These are phyloP conservation scores for Cadophora luteo-olivacea DNA, from an alignment of 2,329 filamentous ascomycete genomes.

Conservation along the genomic window DNA sequence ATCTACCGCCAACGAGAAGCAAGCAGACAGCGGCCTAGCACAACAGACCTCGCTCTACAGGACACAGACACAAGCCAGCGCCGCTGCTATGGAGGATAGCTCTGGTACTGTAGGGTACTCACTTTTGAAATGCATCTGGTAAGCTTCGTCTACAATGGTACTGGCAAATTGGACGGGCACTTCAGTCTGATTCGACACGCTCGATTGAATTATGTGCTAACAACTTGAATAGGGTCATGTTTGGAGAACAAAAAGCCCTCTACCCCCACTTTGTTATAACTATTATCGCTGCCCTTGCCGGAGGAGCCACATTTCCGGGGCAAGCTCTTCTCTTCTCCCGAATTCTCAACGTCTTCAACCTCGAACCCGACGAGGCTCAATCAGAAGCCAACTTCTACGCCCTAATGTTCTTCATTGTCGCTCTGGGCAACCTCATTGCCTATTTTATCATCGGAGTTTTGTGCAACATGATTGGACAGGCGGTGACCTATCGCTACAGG, in stretches of 20 bases:
- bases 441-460: slow-evolving; percentile 55
- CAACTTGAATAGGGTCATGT: slow-evolving; percentile 15
- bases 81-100: slow-evolving; percentile 13
- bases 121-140: slow-evolving; percentile 26
- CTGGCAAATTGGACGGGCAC: neutral
- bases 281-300: slow-evolving; percentile 34
- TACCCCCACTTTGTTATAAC: slow-evolving; percentile 28
- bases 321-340: slow-evolving; percentile 42
- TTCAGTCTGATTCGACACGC: neutral
- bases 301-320: slow-evolving; percentile 48
- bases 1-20: slow-evolving; percentile 5
- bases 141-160: neutral
- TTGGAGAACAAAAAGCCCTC: slow-evolving; percentile 21
- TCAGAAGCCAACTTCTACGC: slow-evolving; percentile 24
- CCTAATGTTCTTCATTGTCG: slow-evolving; percentile 30
- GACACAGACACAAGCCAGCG: slow-evolving; percentile 3
- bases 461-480: slow-evolving; percentile 35
- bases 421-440: slow-evolving; percentile 10
- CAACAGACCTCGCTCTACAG: slow-evolving; percentile 17
- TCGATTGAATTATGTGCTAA: neutral
- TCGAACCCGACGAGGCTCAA: slow-evolving; percentile 29
- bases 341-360: slow-evolving; percentile 41
- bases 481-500: slow-evolving; percentile 62
- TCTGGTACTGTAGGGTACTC: slow-evolving; percentile 23
- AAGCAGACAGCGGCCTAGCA: neutral